phyloP scores from a whole-genome alignment of 257 asterid genomes.

The Plantago ovata region DNA sequence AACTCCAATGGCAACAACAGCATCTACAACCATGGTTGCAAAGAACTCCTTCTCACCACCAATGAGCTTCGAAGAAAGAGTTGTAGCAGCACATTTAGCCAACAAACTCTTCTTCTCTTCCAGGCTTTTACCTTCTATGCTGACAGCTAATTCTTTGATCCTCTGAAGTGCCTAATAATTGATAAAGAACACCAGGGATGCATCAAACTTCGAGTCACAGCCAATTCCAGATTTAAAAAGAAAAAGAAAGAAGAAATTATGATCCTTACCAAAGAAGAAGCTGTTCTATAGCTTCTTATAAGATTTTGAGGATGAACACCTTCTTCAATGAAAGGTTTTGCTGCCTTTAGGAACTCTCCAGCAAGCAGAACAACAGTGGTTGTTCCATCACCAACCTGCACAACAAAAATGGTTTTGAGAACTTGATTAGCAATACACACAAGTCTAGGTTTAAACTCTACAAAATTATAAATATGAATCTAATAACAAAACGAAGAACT shows the following conservation, averaged over 20 bases:
- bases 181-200: conserved; percentile 3
- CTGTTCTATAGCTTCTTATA: conserved; percentile 80
- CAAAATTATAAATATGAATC: not conserved
- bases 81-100: conserved; percentile 96
- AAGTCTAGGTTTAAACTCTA: not conserved
- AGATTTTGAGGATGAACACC: conserved; percentile 98
- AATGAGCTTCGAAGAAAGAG: conserved; percentile 94
- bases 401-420: conserved; percentile 12
- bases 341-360: conserved; percentile 93
- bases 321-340: conserved; percentile 96
- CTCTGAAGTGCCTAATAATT: conserved; percentile 60
- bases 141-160: conserved; percentile 72
- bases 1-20: conserved; percentile 81
- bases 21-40: conserved; percentile 93
- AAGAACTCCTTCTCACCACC: conserved; percentile 99
- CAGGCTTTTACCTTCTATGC: conserved; percentile 91
- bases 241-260: not conserved
- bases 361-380: conserved; percentile 98
- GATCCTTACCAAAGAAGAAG: conserved; percentile 61
- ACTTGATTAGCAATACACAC: conserved; percentile 3
- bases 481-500: not conserved
- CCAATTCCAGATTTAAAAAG: conserved; percentile 14
- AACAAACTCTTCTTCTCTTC: conserved; percentile 86
- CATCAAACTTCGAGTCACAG: conserved; percentile 13
- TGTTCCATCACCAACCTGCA: conserved; percentile 99